phyloP scores from a whole-genome alignment of 108 stramenopile species.

The Nitzschia sp. region DNA sequence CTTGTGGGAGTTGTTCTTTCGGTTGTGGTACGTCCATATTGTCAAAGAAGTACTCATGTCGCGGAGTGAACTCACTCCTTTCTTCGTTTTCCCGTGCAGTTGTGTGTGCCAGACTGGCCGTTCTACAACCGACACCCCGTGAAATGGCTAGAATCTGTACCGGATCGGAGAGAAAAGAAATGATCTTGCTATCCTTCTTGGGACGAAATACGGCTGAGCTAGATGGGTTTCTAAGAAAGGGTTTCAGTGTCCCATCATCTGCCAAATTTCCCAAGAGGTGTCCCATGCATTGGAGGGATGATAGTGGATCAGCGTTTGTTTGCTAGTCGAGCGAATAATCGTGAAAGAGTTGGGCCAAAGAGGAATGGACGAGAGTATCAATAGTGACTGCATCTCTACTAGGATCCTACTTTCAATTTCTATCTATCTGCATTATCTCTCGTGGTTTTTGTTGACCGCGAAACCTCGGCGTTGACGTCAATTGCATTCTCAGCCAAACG shows the following conservation, averaged over 20 bases:
- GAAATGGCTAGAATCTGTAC: conserved; percentile 87
- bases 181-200: neutral
- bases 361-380: no score
- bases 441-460: neutral
- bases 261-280: no score
- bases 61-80: neutral
- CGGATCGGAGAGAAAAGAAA: conserved; percentile 57
- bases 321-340: no score
- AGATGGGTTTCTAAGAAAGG: no score
- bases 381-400: no score
- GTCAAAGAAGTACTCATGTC: conserved; percentile 5
- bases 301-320: no score
- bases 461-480: conserved; percentile 8
- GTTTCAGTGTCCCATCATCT: no score
- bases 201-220: no score
- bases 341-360: no score
- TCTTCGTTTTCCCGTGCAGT: conserved; percentile 32
- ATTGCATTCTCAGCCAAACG: neutral
- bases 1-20: conserved; percentile 76
- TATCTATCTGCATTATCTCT: neutral
- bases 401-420: no score
- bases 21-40: conserved; percentile 52
- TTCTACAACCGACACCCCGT: conserved; percentile 87
- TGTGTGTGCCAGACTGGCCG: conserved; percentile 92
- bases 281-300: no score